A percentile compares a stretch with the other conserved stretches of the same genome.
Evolutionary conservation across 169 alveolate genomes (phyloP).

Genomic region (Hammondia hammondi): DNA sequence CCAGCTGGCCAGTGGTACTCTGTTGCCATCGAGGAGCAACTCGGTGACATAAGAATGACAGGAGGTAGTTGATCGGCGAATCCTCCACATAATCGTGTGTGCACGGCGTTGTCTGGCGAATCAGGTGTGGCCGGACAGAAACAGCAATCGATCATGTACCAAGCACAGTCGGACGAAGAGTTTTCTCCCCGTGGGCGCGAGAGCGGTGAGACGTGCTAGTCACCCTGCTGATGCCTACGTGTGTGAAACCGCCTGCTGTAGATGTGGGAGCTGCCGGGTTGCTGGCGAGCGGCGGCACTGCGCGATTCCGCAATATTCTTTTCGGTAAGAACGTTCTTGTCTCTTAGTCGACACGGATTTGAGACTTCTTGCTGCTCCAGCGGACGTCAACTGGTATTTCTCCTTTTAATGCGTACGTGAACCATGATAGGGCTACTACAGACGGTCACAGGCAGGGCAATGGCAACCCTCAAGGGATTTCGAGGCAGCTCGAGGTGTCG

Average conservation of each 20-base stretch:
- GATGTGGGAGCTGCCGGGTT: slow-evolving; percentile 64
- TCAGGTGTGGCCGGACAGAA: slow-evolving; percentile 14
- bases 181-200: slow-evolving; percentile 18
- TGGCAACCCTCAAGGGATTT: not conserved
- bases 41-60: slow-evolving; percentile 47
- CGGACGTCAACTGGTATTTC: slow-evolving; percentile 24
- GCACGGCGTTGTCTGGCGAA: not conserved
- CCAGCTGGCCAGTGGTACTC: slow-evolving; percentile 52
- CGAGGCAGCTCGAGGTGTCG: slow-evolving; percentile 1
- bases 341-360: not conserved
- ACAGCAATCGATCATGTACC: slow-evolving; percentile 9
- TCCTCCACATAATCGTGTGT: not conserved
- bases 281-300: slow-evolving; percentile 58
- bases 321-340: not conserved
- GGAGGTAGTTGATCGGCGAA: slow-evolving; percentile 16
- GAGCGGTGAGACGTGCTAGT: not conserved
- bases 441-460: not conserved
- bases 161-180: slow-evolving; percentile 28
- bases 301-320: slow-evolving; percentile 31
- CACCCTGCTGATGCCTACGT: not conserved
- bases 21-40: slow-evolving; percentile 36
- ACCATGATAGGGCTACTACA: not conserved
- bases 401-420: not conserved
- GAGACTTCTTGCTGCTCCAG: not conserved
- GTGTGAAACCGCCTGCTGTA: not conserved